These are phyloP conservation scores for Leccinum variicolor DNA, from an alignment of 768 basidiomycete species.

Conservation along the genomic window DNA sequence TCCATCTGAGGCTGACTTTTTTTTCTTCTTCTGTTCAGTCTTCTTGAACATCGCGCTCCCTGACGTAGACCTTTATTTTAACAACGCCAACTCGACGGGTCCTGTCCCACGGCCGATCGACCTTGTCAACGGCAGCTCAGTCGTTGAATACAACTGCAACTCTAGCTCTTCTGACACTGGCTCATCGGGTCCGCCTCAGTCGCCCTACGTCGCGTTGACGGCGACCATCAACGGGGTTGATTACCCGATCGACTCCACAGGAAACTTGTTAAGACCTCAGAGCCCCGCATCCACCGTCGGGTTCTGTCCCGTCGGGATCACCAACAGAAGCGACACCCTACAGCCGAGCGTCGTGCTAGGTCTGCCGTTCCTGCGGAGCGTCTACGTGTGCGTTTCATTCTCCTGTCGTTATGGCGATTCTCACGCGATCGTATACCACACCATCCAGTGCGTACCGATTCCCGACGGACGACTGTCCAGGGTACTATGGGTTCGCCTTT, in stretches of 20 bases:
- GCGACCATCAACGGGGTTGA: slow-evolving; percentile 32
- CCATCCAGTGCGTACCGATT: slow-evolving; percentile 29
- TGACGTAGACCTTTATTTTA: slow-evolving; percentile 14
- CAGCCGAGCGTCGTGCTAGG: slow-evolving; percentile 20
- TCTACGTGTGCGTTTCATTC: slow-evolving; percentile 22
- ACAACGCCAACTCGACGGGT: slow-evolving; percentile 17
- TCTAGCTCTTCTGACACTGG: not conserved
- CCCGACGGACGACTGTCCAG: slow-evolving; percentile 27
- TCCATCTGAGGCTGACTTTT: not conserved
- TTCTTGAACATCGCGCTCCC: slow-evolving; percentile 17
- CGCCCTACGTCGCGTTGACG: slow-evolving; percentile 24
- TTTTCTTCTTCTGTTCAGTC: slow-evolving; percentile 9
- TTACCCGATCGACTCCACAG: slow-evolving; percentile 26
- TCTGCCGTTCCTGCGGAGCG: slow-evolving; percentile 29
- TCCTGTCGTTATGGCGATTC: not conserved
- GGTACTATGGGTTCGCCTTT: slow-evolving; percentile 32
- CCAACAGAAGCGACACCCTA: slow-evolving; percentile 6
- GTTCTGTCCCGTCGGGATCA: slow-evolving; percentile 24
- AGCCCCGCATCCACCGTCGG: not conserved
- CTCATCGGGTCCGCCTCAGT: slow-evolving; percentile 2
- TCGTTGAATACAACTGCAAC: slow-evolving; percentile 18
- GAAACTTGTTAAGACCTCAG: slow-evolving; percentile 20
- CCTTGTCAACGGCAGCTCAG: not conserved
- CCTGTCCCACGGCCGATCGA: slow-evolving; percentile 16
- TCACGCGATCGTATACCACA: not conserved